Percentiles rank a stretch among this genome's conserved stretches.
Evolutionary conservation across 1,284 basidiomycete species (phyloP).

Genomic region (Rhodotorula sp.): DNA sequence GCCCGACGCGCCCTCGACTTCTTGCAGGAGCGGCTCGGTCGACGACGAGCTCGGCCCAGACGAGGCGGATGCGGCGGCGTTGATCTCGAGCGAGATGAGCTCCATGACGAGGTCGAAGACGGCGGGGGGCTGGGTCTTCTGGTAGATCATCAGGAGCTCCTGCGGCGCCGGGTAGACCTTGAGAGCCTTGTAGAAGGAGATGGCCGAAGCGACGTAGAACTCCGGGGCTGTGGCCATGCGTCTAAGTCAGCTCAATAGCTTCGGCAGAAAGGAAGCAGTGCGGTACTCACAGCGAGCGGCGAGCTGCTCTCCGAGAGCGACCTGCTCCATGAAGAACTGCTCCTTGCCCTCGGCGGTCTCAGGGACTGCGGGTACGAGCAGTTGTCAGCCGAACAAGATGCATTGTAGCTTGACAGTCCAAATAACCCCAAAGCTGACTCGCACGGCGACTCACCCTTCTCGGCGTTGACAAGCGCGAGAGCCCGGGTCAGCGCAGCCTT

Average conservation of each 20-base stretch:
- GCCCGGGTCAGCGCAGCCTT: conserved; percentile 61
- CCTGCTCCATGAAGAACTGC: conserved; percentile 84
- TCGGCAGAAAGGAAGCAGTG: neutral
- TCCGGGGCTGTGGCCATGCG: conserved; percentile 60
- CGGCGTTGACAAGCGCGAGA: conserved; percentile 52
- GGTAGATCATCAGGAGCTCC: conserved; percentile 61
- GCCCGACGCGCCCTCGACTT: conserved; percentile 9
- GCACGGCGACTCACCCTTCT: conserved; percentile 42
- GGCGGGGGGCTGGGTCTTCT: conserved; percentile 82
- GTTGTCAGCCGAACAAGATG: neutral
- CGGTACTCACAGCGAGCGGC: conserved; percentile 64
- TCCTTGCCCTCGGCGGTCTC: conserved; percentile 57
- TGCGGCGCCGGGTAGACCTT: conserved; percentile 72
- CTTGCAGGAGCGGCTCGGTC: conserved; percentile 22
- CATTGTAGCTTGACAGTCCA: too few relatives aligned
- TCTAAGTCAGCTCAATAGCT: neutral
- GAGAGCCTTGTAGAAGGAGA: conserved; percentile 89
- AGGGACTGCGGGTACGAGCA: conserved; percentile 19
- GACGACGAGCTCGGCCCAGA: conserved; percentile 2
- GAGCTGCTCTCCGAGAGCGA: conserved; percentile 81
- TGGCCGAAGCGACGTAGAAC: conserved; percentile 73
- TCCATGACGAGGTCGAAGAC: conserved; percentile 90
- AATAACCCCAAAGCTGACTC: too few relatives aligned
- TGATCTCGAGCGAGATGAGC: conserved; percentile 79
- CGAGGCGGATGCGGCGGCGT: conserved; percentile 49